Evolutionary conservation across 441 rosid species (phyloP).

Genomic region (Corymbia citriodora): DNA sequence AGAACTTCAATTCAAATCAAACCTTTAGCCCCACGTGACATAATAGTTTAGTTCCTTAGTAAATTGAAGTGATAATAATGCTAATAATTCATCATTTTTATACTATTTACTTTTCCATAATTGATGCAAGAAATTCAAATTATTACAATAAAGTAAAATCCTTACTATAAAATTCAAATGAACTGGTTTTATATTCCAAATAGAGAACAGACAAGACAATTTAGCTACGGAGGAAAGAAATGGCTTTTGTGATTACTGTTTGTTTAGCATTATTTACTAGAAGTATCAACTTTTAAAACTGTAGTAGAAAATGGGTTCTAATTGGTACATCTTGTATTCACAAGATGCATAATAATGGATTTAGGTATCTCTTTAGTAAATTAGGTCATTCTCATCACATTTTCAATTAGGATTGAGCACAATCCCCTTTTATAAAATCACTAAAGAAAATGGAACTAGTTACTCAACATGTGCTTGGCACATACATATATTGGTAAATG

Average conservation of each 20-base stretch:
- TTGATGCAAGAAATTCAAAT: not conserved
- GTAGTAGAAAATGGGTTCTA: not conserved
- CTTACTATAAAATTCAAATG: not conserved
- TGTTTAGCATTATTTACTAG: not conserved
- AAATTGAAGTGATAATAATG: not conserved
- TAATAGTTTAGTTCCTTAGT: not conserved
- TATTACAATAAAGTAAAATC: not conserved
- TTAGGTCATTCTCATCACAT: not conserved
- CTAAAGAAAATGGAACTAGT: not conserved
- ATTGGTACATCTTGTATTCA: not conserved
- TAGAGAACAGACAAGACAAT: accelerated
- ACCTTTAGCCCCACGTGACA: not conserved
- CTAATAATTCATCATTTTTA: not conserved
- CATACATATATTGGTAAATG: not conserved
- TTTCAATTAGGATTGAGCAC: not conserved
- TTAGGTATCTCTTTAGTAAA: not conserved
- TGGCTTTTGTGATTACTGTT: too few species aligned
- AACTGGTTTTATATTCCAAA: not conserved
- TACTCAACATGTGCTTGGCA: not conserved
- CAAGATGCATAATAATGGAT: accelerated
- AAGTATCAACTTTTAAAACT: not conserved
- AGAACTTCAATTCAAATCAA: not conserved
- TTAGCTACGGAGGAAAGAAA: not conserved
- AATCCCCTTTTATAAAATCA: not conserved
- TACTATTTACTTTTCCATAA: not conserved